Evolutionary conservation across 306 rosid species (phyloP), one percentile per base, ranked within the genome.

Genomic region (Cicer pinnatifidum): DNA sequence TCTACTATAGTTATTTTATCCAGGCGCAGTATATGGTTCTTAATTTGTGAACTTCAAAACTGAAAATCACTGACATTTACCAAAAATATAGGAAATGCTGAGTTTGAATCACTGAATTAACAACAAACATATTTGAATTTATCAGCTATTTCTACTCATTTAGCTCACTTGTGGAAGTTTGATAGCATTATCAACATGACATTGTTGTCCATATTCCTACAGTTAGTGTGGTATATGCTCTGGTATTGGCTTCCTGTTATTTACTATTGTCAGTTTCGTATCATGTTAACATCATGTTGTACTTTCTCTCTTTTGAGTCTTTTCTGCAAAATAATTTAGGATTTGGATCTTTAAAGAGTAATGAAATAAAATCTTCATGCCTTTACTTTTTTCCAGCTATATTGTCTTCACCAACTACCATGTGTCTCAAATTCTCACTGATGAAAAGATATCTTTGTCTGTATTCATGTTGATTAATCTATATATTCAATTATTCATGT

Each of bases 1-100:
- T 53, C 72, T 23, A 37, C 23, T 53, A 16, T 50, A 59, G 57
- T 70, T 50, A 65, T 83, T 75, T 71, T 75, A 68, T 75, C 44
- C 44, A n/a, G 40, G 17, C 50, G 72, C 13, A 37, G 48, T 63
- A 63, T 53, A 47, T 64, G 46, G 68, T 50, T 78, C 39, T 75
- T 38, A 61, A 73, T 61, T 69, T 28, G 71, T 60, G 16, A 53
- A 73, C 68, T 60, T 59, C 16, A 75, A 77, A 59, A 73, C 45
- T 69, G 50, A 67, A 61, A 73, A 37, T 47, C 57, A 67, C 12
- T 19, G 33, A n/a, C 38, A 46, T 28, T 48, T 61, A 54, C 35
- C 68, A 56, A 73, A 59, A 67, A 60, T 51, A 53, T 67, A 8
- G 63, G 48, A 63, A 12, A 59, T 51, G 44, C 59, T 38, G 13